These are phyloP conservation scores for Eucalyptus tenuipes DNA, from an alignment of 345 rosid genomes.

Conservation along the genomic window DNA sequence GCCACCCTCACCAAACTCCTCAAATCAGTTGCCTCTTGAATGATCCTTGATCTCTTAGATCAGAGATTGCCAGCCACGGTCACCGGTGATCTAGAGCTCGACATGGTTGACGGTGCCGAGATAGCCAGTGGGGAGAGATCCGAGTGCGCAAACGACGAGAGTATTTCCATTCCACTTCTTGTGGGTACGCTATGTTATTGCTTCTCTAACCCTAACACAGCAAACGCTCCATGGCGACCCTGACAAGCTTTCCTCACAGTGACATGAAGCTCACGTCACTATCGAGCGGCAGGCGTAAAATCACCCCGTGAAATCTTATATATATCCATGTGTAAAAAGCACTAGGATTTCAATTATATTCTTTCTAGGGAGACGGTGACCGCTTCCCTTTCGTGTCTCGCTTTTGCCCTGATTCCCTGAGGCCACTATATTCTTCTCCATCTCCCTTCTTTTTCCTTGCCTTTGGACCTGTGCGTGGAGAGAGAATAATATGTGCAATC, in stretches of 20 bases:
- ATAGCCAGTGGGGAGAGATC: neutral
- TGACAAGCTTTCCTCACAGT: neutral
- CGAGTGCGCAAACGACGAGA: neutral
- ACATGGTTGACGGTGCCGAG: neutral
- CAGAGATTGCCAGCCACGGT: neutral
- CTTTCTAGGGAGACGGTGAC: neutral
- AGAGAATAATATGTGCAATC: neutral
- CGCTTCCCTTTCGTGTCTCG: neutral
- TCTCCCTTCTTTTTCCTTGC: neutral
- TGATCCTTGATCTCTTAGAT: neutral
- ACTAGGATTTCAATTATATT: neutral
- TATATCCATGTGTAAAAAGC: neutral
- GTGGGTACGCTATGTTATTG: neutral
- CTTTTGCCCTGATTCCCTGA: slow-evolving; percentile 1
- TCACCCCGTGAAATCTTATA: neutral
- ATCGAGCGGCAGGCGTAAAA: neutral
- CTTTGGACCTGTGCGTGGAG: neutral
- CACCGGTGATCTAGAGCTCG: neutral
- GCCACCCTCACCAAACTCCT: neutral
- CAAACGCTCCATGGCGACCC: neutral
- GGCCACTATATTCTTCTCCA: neutral
- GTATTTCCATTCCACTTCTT: neutral
- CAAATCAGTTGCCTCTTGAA: neutral
- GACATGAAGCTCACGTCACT: neutral
- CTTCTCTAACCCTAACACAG: neutral